Evolutionary conservation across 2,329 filamentous ascomycete genomes (phyloP).

Genomic region (Cordyceps cateniannulata): DNA sequence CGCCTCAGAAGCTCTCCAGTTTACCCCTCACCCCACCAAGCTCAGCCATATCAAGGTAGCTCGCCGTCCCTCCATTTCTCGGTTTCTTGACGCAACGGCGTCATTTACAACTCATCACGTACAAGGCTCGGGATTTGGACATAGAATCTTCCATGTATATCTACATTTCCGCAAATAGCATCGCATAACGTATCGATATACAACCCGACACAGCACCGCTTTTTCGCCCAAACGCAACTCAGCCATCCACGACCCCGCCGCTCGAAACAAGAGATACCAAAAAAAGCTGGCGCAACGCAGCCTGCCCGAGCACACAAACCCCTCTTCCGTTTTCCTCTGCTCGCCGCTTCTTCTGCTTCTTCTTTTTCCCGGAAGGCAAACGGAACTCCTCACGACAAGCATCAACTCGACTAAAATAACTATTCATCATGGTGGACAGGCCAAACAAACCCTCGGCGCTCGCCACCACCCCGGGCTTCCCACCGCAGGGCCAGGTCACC

Average conservation of each 20-base stretch:
- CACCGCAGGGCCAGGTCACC: constrained; percentile 70
- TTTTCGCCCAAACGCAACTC: neutral
- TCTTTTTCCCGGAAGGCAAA: neutral
- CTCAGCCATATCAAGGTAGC: neutral
- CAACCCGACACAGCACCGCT: neutral
- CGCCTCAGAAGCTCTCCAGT: neutral
- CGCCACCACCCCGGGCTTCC: constrained; percentile 64
- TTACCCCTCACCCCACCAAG: neutral
- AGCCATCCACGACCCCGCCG: neutral
- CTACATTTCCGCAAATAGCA: too few species aligned
- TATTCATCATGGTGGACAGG: constrained; percentile 65
- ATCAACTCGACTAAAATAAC: too few species aligned
- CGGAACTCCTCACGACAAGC: neutral
- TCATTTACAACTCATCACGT: neutral
- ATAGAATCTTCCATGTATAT: too few species aligned
- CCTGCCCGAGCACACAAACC: neutral
- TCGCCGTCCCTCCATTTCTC: neutral
- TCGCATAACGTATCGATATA: neutral
- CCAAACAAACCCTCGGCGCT: constrained; percentile 76
- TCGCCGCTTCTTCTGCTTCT: neutral
- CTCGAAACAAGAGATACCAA: neutral
- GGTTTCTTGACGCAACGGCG: neutral
- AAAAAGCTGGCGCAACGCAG: neutral
- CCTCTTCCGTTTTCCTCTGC: neutral
- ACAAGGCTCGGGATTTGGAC: too few species aligned